Base-by-base conservation (phyloP, 192 early-diverging fungal genomes). In the Backusella luteola region DNA sequence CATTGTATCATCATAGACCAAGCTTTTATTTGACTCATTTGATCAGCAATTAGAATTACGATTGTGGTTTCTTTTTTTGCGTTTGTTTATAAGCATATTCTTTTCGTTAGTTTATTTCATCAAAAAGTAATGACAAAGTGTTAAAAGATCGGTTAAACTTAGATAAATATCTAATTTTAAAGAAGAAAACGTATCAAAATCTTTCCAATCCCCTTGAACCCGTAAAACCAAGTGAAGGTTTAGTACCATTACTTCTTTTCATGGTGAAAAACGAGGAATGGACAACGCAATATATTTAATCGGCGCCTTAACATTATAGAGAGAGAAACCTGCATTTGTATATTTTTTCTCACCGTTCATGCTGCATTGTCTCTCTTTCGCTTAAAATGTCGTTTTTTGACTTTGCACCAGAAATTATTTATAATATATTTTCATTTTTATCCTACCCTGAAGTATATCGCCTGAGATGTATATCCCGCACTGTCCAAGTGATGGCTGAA, bases 381-480 rank as follows among this genome's bases (percentile, higher is more conserved):
- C 14, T 17, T 32, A 46, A 49, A 32, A 32, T 34, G 41, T 71
- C 41, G 23, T 46, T 71, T 41, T 44, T 71, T 23, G 32, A 66
- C 29, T 56, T 78, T 38, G 77, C 80, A 7, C 66, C 76, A 66
- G 80, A 81, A 73, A 41, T 81, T 35, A 46, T 77, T 1, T 39
- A 39, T 17, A 66, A 74, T 66, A 67, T 77, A 0, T 81, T 77
- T 49, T 73, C 75, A 32, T 77, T 52, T 36, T 36, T 81, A 39
- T 42, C 67, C 0, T 73, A 74, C 32, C 66, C 42, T 26, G 76
- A 81, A 26, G 29, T 77, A 26, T 81, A 81, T 49, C 17, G 41
- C 17, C 2, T 77, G 7, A 39, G 80, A 56, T 44, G 38, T 32
- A 42, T 81, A 15, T 71, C 53, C 19, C 44, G 38, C 1, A 26